Evolutionary conservation across 2,329 filamentous ascomycete genomes (phyloP).

Genomic region (Emericellopsis atlantica): DNA sequence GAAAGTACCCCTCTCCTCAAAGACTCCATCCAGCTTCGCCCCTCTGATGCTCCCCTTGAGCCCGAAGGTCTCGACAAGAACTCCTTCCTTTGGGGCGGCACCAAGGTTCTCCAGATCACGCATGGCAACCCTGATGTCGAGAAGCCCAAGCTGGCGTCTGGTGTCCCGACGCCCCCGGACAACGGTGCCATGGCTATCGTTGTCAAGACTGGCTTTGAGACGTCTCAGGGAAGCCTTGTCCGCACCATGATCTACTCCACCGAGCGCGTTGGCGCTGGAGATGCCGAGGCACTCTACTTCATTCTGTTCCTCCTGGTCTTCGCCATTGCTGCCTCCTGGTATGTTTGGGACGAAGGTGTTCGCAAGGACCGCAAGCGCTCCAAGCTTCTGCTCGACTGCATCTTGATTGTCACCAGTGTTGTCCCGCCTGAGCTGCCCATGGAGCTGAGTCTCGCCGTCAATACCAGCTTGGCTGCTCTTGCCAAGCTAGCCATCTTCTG

Average conservation of each 20-base stretch:
- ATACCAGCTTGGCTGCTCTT: slow-evolving; percentile 88
- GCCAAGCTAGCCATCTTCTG: slow-evolving; percentile 97
- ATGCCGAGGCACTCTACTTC: slow-evolving; percentile 90
- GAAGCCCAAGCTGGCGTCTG: slow-evolving; percentile 57
- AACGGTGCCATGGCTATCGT: slow-evolving; percentile 90
- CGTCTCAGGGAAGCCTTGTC: slow-evolving; percentile 92
- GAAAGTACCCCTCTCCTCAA: slow-evolving; percentile 96
- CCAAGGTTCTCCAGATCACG: slow-evolving; percentile 91
- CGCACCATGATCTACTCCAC: slow-evolving; percentile 99
- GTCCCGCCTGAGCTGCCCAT: slow-evolving; percentile 97
- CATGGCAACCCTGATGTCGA: slow-evolving; percentile 73
- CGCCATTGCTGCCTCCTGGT: slow-evolving; percentile 95
- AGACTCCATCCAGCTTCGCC: slow-evolving; percentile 86
- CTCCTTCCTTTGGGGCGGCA: slow-evolving; percentile 90
- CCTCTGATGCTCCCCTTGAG: slow-evolving; percentile 68
- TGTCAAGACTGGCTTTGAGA: slow-evolving; percentile 96
- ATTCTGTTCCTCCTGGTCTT: slow-evolving; percentile 95
- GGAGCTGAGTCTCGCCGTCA: slow-evolving; percentile 94
- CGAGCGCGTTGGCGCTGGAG: slow-evolving; percentile 96
- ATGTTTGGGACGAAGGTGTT: slow-evolving; percentile 97
- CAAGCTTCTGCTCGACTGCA: slow-evolving; percentile 91
- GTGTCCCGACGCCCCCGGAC: slow-evolving; percentile 76
- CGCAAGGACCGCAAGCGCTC: slow-evolving; percentile 89
- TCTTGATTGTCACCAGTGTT: slow-evolving; percentile 95
- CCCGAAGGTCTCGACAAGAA: slow-evolving; percentile 93